Percentiles rank a stretch among this genome's conserved stretches.
Evolutionary conservation across 1,139 yeast genomes (phyloP).

Genomic region (Candida sanyaensis): DNA sequence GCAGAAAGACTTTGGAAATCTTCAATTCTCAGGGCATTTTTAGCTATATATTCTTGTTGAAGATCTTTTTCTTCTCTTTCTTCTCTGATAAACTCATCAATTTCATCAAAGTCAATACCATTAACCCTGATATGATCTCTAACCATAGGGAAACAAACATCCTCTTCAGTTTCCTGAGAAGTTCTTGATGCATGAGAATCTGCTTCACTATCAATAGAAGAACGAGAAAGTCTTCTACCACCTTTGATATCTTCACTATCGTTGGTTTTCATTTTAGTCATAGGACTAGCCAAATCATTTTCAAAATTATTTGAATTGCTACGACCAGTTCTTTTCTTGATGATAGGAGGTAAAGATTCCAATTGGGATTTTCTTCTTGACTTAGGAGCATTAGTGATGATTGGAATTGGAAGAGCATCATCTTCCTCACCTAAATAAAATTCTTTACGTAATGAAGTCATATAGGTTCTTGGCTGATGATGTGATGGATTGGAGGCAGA

Average conservation of each 20-base stretch:
- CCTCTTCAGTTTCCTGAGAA: constrained; percentile 90
- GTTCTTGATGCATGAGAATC: constrained; percentile 73
- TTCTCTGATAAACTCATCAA: constrained; percentile 71
- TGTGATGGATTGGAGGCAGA: neutral
- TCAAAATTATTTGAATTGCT: constrained; percentile 23
- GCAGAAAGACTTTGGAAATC: constrained; percentile 6
- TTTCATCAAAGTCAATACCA: constrained; percentile 78
- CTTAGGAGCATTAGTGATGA: constrained; percentile 8
- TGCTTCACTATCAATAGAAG: constrained; percentile 59
- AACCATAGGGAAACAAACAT: constrained; percentile 94
- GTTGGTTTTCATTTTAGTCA: constrained; percentile 34
- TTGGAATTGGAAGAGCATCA: constrained; percentile 7
- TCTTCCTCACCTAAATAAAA: constrained; percentile 15
- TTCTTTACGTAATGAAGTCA: constrained; percentile 15
- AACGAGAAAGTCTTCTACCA: constrained; percentile 34
- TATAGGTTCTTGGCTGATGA: constrained; percentile 8
- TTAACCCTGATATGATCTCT: constrained; percentile 68
- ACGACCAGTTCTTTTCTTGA: constrained; percentile 11
- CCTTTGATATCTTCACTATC: constrained; percentile 25
- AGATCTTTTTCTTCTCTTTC: constrained; percentile 34
- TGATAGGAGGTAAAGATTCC: constrained; percentile 15
- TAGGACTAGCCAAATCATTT: constrained; percentile 32
- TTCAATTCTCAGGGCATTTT: constrained; percentile 14
- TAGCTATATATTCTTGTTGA: constrained; percentile 35
- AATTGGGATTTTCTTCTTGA: constrained; percentile 30